Base-by-base conservation (phyloP, 2,329 filamentous ascomycete genomes). In the Cladosporium austrohemisphaericum region DNA sequence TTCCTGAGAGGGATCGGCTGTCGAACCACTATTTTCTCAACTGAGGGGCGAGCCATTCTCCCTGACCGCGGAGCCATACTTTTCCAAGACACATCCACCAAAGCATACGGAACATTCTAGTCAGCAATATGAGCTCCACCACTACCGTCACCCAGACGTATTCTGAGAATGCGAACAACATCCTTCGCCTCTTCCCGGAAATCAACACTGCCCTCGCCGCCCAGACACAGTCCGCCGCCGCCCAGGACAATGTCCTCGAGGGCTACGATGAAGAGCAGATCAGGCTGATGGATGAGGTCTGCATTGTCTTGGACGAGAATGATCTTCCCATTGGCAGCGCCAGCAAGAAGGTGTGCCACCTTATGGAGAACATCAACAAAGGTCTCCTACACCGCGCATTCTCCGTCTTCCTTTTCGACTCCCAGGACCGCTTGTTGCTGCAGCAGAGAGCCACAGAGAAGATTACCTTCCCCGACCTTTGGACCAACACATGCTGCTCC, bases 381-480 rank as follows among this genome's bases (percentile, higher is more conserved):
- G 93, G 93, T 28, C 84, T 98, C 53, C 82, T 98, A 50, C 93
- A 98, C 76, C 89, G 93, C 52, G 93, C 93, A 55, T 98, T 98
- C 72, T 97, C 92, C 52, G 88, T 94, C 60, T 98, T 98, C 76
- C 84, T 98, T 59, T 98, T 98, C 77, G 89, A 97, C 73, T 85
- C 88, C 54, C 80, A 93, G 67, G 94, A 96, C 71, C 86, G 90
- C 62, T 77, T 97, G 53, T 85, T 98, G 36, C 83, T 98, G 44
- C 93, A 98, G 74, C 93, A 97, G 76, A 87, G 93, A 59, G 93
- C 93, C 22, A 76, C 84, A 32, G 92, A 97, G 75, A 98, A 98
- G 77, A 98, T 98, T 66, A 98, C 93, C 5, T 98, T 98, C 74
- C 92, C 93, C n/a, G 89, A 95, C 68, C 91, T 96, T 85, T 98